phyloP scores from a whole-genome alignment of 768 basidiomycete species.

The Boletellus sp. region DNA sequence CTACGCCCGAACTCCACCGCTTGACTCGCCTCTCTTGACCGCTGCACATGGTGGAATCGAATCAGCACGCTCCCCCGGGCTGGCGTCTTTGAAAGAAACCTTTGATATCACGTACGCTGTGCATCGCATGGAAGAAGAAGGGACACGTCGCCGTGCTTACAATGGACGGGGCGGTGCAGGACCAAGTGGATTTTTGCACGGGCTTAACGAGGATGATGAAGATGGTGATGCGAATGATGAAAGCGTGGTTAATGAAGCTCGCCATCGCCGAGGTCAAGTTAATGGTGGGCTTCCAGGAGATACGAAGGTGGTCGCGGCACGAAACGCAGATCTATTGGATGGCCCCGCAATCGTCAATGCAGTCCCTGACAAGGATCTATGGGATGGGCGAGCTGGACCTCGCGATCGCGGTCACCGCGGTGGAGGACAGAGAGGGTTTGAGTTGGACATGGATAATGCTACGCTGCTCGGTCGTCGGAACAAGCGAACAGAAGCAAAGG shows the following conservation, averaged over 20 bases:
- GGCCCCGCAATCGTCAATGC: slow-evolving; percentile 10
- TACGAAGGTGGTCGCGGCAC: slow-evolving; percentile 12
- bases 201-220: slow-evolving; percentile 94
- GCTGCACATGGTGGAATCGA: slow-evolving; percentile 75
- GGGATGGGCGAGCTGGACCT: slow-evolving; percentile 68
- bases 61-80: slow-evolving; percentile 79
- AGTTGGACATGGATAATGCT: slow-evolving; percentile 82
- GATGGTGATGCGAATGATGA: slow-evolving; percentile 49
- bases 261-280: slow-evolving; percentile 37
- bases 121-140: slow-evolving; percentile 99
- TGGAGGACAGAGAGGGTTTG: slow-evolving; percentile 49
- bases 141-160: slow-evolving; percentile 78
- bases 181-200: slow-evolving; percentile 69
- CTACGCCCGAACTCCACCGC: slow-evolving; percentile 39
- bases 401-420: slow-evolving; percentile 50
- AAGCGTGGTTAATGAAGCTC: slow-evolving; percentile 48
- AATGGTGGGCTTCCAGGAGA: slow-evolving; percentile 5
- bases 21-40: slow-evolving; percentile 90
- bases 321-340: slow-evolving; percentile 2
- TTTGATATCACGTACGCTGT: slow-evolving; percentile 99
- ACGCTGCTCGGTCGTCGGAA: slow-evolving; percentile 79
- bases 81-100: slow-evolving; percentile 93
- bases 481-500: slow-evolving; percentile 33
- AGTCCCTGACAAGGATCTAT: slow-evolving; percentile 26
- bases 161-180: slow-evolving; percentile 79